Conservation (phyloP, 2,329 filamentous ascomycete species). For the Zasmidium cellare region DNA sequence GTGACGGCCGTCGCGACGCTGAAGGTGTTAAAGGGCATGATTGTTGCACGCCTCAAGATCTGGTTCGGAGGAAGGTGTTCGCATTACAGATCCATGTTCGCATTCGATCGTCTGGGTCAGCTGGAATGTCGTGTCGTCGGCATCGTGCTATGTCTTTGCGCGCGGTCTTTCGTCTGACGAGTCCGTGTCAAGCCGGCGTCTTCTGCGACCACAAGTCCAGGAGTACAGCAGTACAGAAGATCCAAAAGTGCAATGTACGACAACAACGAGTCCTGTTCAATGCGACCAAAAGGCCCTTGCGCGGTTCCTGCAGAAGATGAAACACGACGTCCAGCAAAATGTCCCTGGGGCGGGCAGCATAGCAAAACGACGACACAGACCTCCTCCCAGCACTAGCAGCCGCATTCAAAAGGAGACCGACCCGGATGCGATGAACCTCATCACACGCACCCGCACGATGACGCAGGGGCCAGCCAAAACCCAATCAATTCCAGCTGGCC, state of each 20-base stretch:
- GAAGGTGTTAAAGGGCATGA: slow-evolving; percentile 73
- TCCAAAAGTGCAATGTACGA: too few relatives aligned
- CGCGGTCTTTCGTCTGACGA: background rate
- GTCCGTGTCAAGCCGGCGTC: background rate
- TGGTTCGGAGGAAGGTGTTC: background rate
- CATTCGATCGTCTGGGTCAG: background rate
- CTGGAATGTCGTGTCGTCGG: background rate
- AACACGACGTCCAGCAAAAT: background rate
- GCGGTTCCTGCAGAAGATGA: background rate
- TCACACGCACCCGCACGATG: background rate
- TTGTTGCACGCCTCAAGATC: background rate
- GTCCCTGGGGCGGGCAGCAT: background rate
- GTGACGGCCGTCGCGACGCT: slow-evolving; percentile 81
- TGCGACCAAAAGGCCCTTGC: background rate
- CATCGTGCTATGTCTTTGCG: background rate
- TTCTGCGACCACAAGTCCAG: background rate
- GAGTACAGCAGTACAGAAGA: background rate
- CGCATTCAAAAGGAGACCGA: background rate
- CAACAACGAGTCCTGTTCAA: too few relatives aligned
- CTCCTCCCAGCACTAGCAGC: too few relatives aligned
- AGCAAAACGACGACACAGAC: background rate
- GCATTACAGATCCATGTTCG: background rate
- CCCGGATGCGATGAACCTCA: too few relatives aligned
- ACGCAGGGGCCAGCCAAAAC: background rate
- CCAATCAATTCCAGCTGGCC: background rate